Percentiles rank a stretch among this genome's conserved stretches.
Conservation (phyloP, 768 basidiomycete genomes). For the Lactarius indigo region DNA sequence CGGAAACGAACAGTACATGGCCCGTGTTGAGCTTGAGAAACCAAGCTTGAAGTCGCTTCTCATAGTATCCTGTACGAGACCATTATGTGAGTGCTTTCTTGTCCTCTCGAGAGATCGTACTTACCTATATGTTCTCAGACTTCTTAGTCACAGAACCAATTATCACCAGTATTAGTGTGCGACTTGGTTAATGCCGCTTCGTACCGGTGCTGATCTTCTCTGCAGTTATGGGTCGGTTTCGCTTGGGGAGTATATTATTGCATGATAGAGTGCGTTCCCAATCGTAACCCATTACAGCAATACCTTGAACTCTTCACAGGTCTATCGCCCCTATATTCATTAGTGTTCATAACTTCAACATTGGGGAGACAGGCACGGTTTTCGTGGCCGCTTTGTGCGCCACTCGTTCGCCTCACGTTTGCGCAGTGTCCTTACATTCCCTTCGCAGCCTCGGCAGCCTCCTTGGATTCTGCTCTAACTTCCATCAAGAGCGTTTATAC, state of each 20-base stretch:
- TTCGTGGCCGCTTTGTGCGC: slow-evolving; percentile 57
- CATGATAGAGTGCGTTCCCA: slow-evolving; percentile 48
- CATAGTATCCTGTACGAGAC: slow-evolving; percentile 65
- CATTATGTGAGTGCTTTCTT: slow-evolving; percentile 51
- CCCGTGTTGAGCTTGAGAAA: slow-evolving; percentile 61
- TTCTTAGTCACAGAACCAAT: slow-evolving; percentile 70
- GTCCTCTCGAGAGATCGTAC: background rate
- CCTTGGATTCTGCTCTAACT: slow-evolving; percentile 31
- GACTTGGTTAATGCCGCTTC: slow-evolving; percentile 24
- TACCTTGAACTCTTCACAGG: slow-evolving; percentile 30
- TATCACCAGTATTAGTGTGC: slow-evolving; percentile 68
- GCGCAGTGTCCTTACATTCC: slow-evolving; percentile 8
- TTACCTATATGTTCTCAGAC: slow-evolving; percentile 36
- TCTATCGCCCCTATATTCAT: slow-evolving; percentile 56
- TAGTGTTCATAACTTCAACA: slow-evolving; percentile 54
- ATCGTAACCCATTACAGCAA: background rate
- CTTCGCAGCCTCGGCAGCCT: slow-evolving; percentile 48
- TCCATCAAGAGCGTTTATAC: slow-evolving; percentile 34
- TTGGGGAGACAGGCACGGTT: slow-evolving; percentile 54
- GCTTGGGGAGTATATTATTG: slow-evolving; percentile 75
- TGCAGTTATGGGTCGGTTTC: slow-evolving; percentile 67
- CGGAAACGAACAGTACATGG: slow-evolving; percentile 58
- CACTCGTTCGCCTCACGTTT: background rate
- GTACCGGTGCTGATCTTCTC: background rate
- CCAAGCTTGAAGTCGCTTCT: slow-evolving; percentile 55